phyloP scores from a whole-genome alignment of 1,139 yeast species.

The Zygosaccharomyces pseudobailii region DNA sequence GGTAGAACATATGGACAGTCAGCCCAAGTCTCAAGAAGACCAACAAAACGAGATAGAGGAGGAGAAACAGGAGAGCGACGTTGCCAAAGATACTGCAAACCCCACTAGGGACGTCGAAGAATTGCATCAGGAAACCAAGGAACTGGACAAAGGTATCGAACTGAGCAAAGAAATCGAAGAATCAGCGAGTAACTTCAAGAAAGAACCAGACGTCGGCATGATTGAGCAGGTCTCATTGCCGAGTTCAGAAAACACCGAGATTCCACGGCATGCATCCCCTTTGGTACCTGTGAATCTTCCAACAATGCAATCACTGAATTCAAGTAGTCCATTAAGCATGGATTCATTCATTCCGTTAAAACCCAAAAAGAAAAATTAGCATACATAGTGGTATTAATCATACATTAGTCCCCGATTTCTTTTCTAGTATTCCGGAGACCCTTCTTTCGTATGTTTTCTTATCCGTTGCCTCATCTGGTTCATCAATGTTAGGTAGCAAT shows the following conservation, averaged over 20 bases:
- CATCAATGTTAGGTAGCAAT: background rate
- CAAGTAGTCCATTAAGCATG: constrained; percentile 10
- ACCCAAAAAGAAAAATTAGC: constrained; percentile 21
- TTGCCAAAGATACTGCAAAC: background rate
- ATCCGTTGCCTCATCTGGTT: background rate
- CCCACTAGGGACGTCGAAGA: background rate
- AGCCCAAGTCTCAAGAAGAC: background rate
- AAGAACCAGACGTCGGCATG: constrained; percentile 12
- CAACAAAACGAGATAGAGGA: background rate
- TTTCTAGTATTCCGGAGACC: background rate
- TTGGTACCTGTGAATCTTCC: background rate
- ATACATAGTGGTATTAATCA: background rate
- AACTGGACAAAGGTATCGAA: too few relatives aligned
- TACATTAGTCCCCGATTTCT: background rate
- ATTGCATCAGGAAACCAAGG: too few relatives aligned
- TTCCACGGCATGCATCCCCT: background rate
- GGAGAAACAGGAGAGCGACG: background rate
- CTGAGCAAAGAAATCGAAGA: too few relatives aligned
- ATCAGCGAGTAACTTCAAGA: too few relatives aligned
- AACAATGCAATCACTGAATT: background rate
- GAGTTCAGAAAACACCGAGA: background rate
- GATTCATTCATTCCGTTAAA: constrained; percentile 26
- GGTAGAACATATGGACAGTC: background rate
- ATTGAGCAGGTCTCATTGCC: constrained; percentile 11
- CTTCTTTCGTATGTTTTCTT: background rate